Evolutionary conservation across 768 basidiomycete genomes (phyloP), one percentile per base, ranked within the genome.

Genomic region (Leccinum variicolor): DNA sequence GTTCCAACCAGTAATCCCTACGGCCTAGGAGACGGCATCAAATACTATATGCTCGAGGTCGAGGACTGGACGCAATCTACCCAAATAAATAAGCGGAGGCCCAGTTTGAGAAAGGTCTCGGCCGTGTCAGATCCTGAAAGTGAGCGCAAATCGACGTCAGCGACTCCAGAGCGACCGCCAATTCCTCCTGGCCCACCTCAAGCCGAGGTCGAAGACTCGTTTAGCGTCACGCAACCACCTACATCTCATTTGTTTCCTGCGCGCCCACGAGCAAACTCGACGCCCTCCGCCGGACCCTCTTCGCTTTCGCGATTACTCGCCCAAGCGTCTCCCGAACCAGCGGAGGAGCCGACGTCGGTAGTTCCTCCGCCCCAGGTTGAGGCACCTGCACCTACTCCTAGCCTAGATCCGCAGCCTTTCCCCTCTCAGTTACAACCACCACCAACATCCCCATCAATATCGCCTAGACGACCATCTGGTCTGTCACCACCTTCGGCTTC

Each of bases 31-130:
- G 87, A 92, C 61, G 93, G 94, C 28, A 86, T 92, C 58, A 95
- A 95, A 74, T 95, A 91, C 64, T 94, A 92, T 71, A 89, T 93
- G 85, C 83, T 95, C 19, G 90, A 94, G 73, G 93, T 94, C 21
- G 93, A 96, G 69, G 90, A 92, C 64, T 96, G 93, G 92, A 92
- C 89, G 2, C 89, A 92, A 64, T 84, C 87, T 1, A 81, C 78
- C 50, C 81, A 74, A 49, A 62, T 82, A 36, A 83, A 82, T 56
- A 89, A 87, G 69, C 82, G 86, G 48, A 79, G 82, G 50, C 71
- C 74, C 31, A 78, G 77, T 8, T 78, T 79, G 9, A 81, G 79
- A 66, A 88, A 85, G 64, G 66, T 75, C 17, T 74, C 79, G 17
- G 65, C 74, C 15, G 58, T 65, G 29, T 73, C 73, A 5, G 72